These are phyloP conservation scores for Podospora sp. DNA, from an alignment of 495 filamentous ascomycete species.

Conservation along the genomic window DNA sequence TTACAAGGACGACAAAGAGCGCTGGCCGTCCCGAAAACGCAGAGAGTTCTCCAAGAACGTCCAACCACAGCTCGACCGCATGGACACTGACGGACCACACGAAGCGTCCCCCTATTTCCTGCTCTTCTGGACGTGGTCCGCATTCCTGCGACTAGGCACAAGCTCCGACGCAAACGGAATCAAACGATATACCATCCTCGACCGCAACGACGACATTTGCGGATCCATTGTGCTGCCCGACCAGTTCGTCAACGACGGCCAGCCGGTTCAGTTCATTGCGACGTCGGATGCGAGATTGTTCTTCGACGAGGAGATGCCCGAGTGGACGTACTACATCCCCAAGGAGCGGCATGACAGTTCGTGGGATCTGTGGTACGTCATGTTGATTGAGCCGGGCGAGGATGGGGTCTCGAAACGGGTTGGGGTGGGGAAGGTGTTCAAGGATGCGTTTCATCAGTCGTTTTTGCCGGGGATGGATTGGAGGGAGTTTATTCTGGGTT, in stretches of 20 bases:
- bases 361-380: constrained; percentile 25
- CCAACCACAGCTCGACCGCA: neutral
- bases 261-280: constrained; percentile 33
- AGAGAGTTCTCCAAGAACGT: constrained; percentile 2
- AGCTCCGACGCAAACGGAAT: neutral
- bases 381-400: constrained; percentile 23
- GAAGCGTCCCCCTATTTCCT: neutral
- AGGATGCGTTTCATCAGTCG: constrained; percentile 19
- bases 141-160: constrained; percentile 1
- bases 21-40: neutral
- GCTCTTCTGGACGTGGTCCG: constrained; percentile 18
- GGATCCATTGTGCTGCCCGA: constrained; percentile 10
- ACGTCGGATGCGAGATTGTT: constrained; percentile 42
- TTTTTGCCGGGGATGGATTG: constrained; percentile 13
- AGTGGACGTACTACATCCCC: constrained; percentile 40
- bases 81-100: neutral
- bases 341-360: constrained; percentile 20
- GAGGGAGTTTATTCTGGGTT: constrained; percentile 16
- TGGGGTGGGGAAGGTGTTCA: constrained; percentile 27
- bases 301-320: constrained; percentile 29
- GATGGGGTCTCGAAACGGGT: constrained; percentile 15
- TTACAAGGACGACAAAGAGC: neutral
- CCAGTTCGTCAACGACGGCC: neutral
- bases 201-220: constrained; percentile 10
- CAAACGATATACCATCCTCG: constrained; percentile 7